A percentile compares a stretch with the other conserved stretches of the same genome.
phyloP scores from a whole-genome alignment of 164 flowering plant species.

The Vitis rupestris region DNA sequence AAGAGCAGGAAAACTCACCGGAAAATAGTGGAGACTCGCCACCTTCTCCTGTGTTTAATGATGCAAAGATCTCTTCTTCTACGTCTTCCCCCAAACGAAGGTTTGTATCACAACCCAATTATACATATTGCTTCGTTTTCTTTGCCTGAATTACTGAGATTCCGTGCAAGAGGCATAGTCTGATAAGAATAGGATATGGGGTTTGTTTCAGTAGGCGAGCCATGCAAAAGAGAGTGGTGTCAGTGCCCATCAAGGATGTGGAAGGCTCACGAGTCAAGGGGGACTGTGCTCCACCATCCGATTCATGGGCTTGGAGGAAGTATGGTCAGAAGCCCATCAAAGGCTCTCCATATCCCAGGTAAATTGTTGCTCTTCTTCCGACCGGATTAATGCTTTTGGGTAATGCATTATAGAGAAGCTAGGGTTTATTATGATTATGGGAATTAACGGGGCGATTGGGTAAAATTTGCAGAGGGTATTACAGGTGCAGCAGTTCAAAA shows the following conservation, averaged over 20 bases:
- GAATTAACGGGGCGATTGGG: too few relatives aligned
- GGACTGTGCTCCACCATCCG: slow-evolving; percentile 70
- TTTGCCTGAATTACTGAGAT: too few relatives aligned
- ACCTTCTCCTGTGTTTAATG: slow-evolving; percentile 19
- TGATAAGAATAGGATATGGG: background rate
- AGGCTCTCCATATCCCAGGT: slow-evolving; percentile 93
- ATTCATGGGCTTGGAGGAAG: slow-evolving; percentile 93
- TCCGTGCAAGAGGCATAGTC: too few relatives aligned
- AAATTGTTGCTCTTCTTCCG: background rate
- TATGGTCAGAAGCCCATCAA: slow-evolving; percentile 98
- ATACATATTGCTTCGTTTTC: too few relatives aligned
- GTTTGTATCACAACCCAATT: slow-evolving; percentile 20
- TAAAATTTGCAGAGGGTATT: slow-evolving; percentile 61
- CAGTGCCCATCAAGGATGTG: slow-evolving; percentile 65
- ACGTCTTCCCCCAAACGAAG: slow-evolving; percentile 55
- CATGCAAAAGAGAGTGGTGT: slow-evolving; percentile 65
- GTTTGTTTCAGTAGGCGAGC: slow-evolving; percentile 44
- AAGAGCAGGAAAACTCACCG: slow-evolving; percentile 28
- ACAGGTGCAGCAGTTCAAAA: slow-evolving; percentile 84
- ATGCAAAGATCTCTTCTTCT: slow-evolving; percentile 28
- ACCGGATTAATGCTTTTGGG: too few relatives aligned
- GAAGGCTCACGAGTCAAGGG: slow-evolving; percentile 64
- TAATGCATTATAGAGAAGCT: too few relatives aligned
- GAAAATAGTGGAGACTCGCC: slow-evolving; percentile 40
- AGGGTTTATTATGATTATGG: too few relatives aligned